These are phyloP conservation scores for Suillus subaureus DNA, from an alignment of 768 basidiomycete species.

Conservation along the genomic window DNA sequence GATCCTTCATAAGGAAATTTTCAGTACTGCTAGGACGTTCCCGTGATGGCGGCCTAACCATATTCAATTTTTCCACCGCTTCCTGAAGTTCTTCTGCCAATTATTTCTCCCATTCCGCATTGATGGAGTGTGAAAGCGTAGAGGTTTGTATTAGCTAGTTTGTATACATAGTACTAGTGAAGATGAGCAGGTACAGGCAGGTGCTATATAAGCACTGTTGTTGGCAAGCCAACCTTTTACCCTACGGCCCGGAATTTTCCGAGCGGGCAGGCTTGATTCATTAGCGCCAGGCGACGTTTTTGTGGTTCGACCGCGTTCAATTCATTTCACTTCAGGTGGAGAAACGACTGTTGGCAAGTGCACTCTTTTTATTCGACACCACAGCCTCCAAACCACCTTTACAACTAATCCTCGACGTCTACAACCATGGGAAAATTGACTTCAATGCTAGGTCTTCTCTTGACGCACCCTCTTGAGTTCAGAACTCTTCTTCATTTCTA, in stretches of 20 bases:
- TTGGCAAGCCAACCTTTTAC: constrained; percentile 1
- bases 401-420: neutral
- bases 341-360: neutral
- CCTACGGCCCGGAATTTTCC: constrained; percentile 1
- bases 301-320: neutral
- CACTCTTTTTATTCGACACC: neutral
- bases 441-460: constrained; percentile 61
- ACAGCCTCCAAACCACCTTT: neutral
- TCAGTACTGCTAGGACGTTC: too few relatives aligned
- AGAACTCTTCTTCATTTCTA: constrained; percentile 81
- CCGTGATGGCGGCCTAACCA: neutral
- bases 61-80: neutral
- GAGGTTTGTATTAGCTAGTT: neutral
- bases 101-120: neutral
- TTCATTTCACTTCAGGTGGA: constrained; percentile 1
- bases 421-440: constrained; percentile 54
- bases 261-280: neutral
- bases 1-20: too few relatives aligned
- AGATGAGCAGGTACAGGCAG: neutral
- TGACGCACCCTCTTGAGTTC: constrained; percentile 85
- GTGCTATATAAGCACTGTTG: too few relatives aligned
- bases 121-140: neutral
- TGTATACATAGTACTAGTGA: neutral
- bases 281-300: neutral
- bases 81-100: neutral